Base-by-base conservation (phyloP, 345 rosid species). In the Cochlearia excelsa region DNA sequence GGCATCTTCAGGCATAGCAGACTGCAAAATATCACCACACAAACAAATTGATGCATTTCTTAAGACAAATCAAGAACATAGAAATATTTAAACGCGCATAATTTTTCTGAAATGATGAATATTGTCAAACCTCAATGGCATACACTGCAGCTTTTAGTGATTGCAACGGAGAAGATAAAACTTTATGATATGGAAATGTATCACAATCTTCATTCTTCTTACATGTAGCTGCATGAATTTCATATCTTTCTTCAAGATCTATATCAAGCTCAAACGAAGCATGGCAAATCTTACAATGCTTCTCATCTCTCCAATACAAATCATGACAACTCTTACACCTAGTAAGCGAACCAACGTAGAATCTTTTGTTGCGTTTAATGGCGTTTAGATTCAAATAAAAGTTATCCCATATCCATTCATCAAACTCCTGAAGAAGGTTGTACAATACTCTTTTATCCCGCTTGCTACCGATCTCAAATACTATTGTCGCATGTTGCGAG, bases 221-320 rank as follows among this genome's bases (percentile, higher is more conserved):
- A 72, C 97, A 93, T 9, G 92, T 93, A 38, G 95, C 99, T 46
- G 80, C 76, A 75, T 93, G 99, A 71, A 93, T 56, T 9, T 85
- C 88, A 54, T 83, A 93, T 78, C 85, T 77, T 81, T 93, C 99
- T 78, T 89, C 99, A 46, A 93, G 84, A 82, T 80, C 92, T 64
- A 93, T 76, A 63, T 87, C 91, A 57, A 93, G 77, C 82, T 89
- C 99, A 85, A 93, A 93, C 33, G 97, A 89, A 9, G 77, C 72
- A 79, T 93, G 99, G 70, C 99, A 93, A 73, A 82, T 75, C 73
- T 77, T 82, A 66, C 97, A 89, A 71, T 93, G 99, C 79, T 81
- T 93, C 77, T 93, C 99, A 65, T 87, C 97, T 79, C 91, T 83
- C 99, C 99, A 93, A 74, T 79, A 93, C 71, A 93, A 74, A 75